phyloP scores from a whole-genome alignment of 768 basidiomycete species.

The Mrakia hoshinonis region DNA sequence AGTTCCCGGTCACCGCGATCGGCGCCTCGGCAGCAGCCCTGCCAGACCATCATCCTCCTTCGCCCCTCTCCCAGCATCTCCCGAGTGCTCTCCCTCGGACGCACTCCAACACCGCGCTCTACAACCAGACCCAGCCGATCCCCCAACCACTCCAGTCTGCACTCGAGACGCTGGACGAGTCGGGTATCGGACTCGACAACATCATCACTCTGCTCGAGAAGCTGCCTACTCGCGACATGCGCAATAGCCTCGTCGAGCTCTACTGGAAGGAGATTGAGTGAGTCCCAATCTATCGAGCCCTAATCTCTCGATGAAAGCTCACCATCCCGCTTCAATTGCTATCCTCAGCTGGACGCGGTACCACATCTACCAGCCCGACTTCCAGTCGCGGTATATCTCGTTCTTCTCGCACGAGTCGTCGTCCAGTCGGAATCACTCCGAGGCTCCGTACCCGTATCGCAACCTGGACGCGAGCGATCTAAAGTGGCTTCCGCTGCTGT shows the following conservation, averaged over 20 bases:
- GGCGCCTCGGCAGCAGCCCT: constrained; percentile 25
- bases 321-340: constrained; percentile 20
- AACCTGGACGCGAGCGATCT: constrained; percentile 39
- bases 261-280: constrained; percentile 35
- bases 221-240: constrained; percentile 39
- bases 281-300: not conserved
- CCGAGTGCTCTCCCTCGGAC: not conserved
- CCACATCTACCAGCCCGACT: constrained; percentile 40
- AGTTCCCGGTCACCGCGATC: constrained; percentile 27
- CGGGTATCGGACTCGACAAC: constrained; percentile 39
- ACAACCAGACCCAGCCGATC: constrained; percentile 29
- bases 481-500: constrained; percentile 41
- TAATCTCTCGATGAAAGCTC: not conserved
- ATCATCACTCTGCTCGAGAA: constrained; percentile 40
- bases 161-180: constrained; percentile 39
- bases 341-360: constrained; percentile 43
- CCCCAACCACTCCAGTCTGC: constrained; percentile 28
- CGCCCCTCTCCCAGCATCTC: constrained; percentile 5
- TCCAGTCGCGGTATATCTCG: constrained; percentile 38
- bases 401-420: constrained; percentile 38
- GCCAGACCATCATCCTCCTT: not conserved
- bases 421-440: constrained; percentile 37
- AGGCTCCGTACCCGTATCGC: constrained; percentile 10
- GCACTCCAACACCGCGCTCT: constrained; percentile 35
- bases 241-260: constrained; percentile 39